Base-by-base conservation (phyloP, 805 yeast species). In the Candida boidinii region DNA sequence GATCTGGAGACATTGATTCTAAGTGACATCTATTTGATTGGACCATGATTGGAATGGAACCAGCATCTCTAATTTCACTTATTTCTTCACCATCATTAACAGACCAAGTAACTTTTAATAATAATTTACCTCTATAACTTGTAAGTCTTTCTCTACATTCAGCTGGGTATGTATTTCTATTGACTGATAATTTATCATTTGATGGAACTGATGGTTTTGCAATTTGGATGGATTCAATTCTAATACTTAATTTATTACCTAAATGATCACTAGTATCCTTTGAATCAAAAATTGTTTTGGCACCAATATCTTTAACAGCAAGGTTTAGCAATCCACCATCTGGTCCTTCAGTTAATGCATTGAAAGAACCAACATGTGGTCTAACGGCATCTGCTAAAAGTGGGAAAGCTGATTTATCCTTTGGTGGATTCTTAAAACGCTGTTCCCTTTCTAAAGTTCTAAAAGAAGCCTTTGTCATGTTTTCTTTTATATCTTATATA, bases 301-400 rank as follows among this genome's bases (percentile, higher is more conserved):
- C 60, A 8, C 97, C 98, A 39, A 92, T 86, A 51, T 92, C 97
- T 48, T 79, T 69, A 29, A 81, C 94, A 2, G 83, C 96, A 32
- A 80, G 62, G 54, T 88, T 86, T 39, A 92, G 66, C 17, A 92
- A 58, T 5, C 96, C 96, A 29, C 90, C 94, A 28, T 68, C 77
- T 17, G 83, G 76, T 28, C 95, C 95, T 37, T 84, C 94, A 17
- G 95, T 83, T 36, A 92, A 66, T 5, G 96, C 96, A 66, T 92
- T 82, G 68, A 92, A 92, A 2, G 97, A 90, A 7, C 95, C 96
- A 35, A 92, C 73, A 56, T 92, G 98, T 5, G 98, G 98, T 36
- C 76, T 76, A 26, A 92, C 92, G 12, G 98, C 97, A 41, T 86
- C 95, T 37, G 73, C 72, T 23, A 92, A 68, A 26, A 87, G 60